A percentile compares a stretch with the other conserved stretches of the same genome.
These are phyloP conservation scores for Cryphonectria nitschkei DNA, from an alignment of 2,329 filamentous ascomycete species.

Conservation along the genomic window DNA sequence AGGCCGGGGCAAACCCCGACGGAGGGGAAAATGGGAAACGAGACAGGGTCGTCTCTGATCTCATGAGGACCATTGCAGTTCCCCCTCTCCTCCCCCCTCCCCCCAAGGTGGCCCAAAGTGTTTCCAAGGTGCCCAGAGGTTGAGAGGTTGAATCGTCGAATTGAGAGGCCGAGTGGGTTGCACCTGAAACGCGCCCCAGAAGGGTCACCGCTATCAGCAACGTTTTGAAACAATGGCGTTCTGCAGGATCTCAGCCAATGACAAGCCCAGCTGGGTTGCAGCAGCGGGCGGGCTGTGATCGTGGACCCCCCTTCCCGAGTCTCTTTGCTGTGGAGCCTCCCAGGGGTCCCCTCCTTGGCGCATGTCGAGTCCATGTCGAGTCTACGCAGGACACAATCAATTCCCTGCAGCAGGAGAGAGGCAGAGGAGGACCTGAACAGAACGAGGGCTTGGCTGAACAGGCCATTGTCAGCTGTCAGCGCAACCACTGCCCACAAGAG, in stretches of 20 bases:
- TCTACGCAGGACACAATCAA: too few species aligned
- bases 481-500: conserved; percentile 8
- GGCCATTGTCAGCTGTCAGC: conserved; percentile 26
- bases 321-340: conserved; percentile 14
- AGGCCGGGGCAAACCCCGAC: conserved; percentile 17
- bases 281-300: conserved; percentile 4
- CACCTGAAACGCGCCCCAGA: conserved; percentile 37
- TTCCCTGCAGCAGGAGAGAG: neutral
- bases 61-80: conserved; percentile 27
- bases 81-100: neutral
- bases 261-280: neutral
- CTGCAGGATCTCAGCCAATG: conserved; percentile 27
- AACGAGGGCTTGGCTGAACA: neutral
- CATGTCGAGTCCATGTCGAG: neutral
- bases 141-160: conserved; percentile 25
- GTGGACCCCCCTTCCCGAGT: conserved; percentile 13
- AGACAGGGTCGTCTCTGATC: conserved; percentile 27
- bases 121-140: neutral
- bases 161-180: conserved; percentile 28
- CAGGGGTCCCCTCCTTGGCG: too few species aligned
- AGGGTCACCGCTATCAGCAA: conserved; percentile 31
- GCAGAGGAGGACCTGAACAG: neutral
- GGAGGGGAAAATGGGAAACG: conserved; percentile 18
- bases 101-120: conserved; percentile 16
- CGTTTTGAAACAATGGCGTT: conserved; percentile 31